Conservation (phyloP, 768 basidiomycete species). For the Hebeloma cylindrosporum region DNA sequence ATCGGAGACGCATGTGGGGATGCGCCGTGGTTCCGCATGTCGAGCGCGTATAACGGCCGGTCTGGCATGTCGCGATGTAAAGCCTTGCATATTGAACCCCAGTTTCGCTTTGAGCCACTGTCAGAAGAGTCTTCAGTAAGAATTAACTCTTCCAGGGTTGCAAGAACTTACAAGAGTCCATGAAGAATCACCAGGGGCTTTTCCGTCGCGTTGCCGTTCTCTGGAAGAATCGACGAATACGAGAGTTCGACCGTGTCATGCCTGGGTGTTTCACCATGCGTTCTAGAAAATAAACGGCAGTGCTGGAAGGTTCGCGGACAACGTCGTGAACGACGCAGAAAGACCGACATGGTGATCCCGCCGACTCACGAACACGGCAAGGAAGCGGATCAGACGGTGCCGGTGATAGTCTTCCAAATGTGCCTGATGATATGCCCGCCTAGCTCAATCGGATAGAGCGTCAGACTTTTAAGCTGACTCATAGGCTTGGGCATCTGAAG, state of each 20-base stretch:
- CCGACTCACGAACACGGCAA: no score
- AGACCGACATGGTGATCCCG: no score
- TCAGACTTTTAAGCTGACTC: slow-evolving; percentile 54
- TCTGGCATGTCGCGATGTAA: slow-evolving; percentile 60
- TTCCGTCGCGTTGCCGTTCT: slow-evolving; percentile 31
- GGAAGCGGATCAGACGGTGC: no score
- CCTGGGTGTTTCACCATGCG: slow-evolving; percentile 1
- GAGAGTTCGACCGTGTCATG: slow-evolving; percentile 22
- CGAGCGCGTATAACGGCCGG: slow-evolving; percentile 74
- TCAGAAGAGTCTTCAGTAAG: slow-evolving; percentile 4
- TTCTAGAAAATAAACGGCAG: no score
- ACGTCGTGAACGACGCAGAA: no score
- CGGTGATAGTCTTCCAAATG: no score
- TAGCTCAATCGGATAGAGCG: slow-evolving; percentile 73
- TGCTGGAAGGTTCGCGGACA: no score
- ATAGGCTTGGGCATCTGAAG: slow-evolving; percentile 75
- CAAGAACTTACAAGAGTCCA: slow-evolving; percentile 55
- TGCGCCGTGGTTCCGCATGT: slow-evolving; percentile 89
- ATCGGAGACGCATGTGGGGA: slow-evolving; percentile 76
- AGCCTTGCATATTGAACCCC: slow-evolving; percentile 77
- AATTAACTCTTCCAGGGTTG: no score
- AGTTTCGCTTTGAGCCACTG: slow-evolving; percentile 92
- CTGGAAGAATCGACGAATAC: slow-evolving; percentile 22
- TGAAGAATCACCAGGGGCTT: slow-evolving; percentile 58
- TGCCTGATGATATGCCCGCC: no score